phyloP scores from a whole-genome alignment of 441 rosid species.

The Flueggea neowawraea region DNA sequence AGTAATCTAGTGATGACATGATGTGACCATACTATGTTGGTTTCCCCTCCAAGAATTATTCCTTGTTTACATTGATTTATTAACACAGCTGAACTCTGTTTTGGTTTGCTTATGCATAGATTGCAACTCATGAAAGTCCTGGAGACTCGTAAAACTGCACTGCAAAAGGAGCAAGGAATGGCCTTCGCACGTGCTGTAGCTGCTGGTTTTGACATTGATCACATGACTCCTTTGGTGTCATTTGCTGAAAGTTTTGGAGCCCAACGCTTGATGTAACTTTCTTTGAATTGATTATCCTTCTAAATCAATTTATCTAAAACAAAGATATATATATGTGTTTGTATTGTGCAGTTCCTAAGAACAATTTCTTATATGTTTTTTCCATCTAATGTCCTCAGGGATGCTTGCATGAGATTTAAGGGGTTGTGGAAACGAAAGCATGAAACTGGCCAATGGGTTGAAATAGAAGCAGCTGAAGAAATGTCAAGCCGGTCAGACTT shows the following conservation, averaged over 20 bases:
- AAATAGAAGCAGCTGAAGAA: constrained; percentile 77
- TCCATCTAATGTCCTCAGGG: constrained; percentile 47
- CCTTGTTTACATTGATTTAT: not conserved
- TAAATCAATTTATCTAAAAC: not conserved
- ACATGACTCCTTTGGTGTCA: constrained; percentile 64
- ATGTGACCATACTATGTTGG: not conserved
- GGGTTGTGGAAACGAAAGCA: constrained; percentile 96
- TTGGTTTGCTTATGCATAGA: constrained; percentile 34
- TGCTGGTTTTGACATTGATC: constrained; percentile 91
- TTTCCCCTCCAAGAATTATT: constrained; percentile 1
- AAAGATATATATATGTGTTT: too few species aligned
- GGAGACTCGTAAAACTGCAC: constrained; percentile 74
- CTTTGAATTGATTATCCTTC: not conserved
- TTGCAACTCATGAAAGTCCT: constrained; percentile 87
- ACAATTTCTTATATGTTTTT: not conserved
- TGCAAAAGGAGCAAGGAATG: constrained; percentile 99
- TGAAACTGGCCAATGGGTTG: constrained; percentile 94
- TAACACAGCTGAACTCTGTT: not conserved
- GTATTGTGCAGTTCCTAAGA: too few species aligned
- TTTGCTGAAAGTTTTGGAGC: constrained; percentile 93
- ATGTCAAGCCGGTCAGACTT: constrained; percentile 44
- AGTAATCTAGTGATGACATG: not conserved
- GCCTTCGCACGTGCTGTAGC: constrained; percentile 99
- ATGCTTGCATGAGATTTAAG: constrained; percentile 75
- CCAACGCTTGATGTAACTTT: constrained; percentile 67